Evolutionary conservation across 164 flowering plant genomes (phyloP), one percentile per base, ranked within the genome.

Genomic region (Liquidambar formosana): DNA sequence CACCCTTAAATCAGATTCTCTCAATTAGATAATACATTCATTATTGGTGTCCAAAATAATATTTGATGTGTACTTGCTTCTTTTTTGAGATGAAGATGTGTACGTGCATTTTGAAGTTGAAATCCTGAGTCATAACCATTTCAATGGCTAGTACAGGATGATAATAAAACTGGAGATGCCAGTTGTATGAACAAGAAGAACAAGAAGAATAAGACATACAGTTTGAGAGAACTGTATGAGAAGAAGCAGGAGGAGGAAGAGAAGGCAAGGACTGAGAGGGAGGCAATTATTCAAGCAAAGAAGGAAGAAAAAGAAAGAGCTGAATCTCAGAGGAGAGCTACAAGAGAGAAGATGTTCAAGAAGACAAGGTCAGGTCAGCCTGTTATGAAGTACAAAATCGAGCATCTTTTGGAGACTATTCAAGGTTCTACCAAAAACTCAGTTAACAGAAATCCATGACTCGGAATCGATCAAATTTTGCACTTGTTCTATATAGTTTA

Each of bases 301-400:
- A 85, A 81, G 64, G 89, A 91, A 83, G 87, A 80, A 61, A 82
- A 73, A 72, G 85, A 83, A 65, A 76, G 56, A 69, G 79, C 86
- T n/a, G 81, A 82, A 75, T 74, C 83, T 52, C 85, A 71, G 61
- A 82, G 96, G 73, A 95, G 86, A 78, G 76, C 71, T 33, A 51
- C 68, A 27, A 84, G 80, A 73, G 78, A 73, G 69, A 89, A 88
- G 76, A 89, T 91, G 99, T 80, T 79, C 21, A 91, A 86, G 80
- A 93, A 76, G 81, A 93, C 97, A 8, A 73, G 77, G 57, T 72
- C 73, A 27, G 96, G 97, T 48, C 97, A 95, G 79, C 99, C 99
- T 28, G 85, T 94, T 19, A 92, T 95, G 99, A 95, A 88, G 74
- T 90, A 90, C 86, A 82, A 96, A 79, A 85, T 93, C 46, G 92